phyloP scores from a whole-genome alignment of 129 eudicot species.

The Oenanthe sinensis region DNA sequence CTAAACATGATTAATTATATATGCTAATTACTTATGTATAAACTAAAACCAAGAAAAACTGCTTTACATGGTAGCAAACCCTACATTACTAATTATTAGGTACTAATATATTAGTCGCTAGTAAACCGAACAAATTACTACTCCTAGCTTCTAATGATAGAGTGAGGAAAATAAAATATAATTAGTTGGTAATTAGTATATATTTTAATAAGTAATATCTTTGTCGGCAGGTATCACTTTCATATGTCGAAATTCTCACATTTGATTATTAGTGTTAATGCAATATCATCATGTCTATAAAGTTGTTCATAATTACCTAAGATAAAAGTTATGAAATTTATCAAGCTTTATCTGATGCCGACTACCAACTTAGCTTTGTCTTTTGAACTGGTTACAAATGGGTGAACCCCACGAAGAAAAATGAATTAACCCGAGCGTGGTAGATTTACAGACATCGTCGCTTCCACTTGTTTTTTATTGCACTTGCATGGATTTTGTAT shows the following conservation, averaged over 20 bases:
- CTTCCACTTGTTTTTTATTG: background rate
- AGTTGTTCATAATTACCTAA: background rate
- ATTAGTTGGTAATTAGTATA: background rate
- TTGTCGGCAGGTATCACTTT: too few species aligned
- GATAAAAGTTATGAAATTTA: background rate
- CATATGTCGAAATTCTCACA: background rate
- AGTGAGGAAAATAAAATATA: background rate
- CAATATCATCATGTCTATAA: background rate
- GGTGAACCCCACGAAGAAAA: background rate
- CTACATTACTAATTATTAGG: background rate
- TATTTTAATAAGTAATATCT: background rate
- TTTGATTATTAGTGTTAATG: background rate
- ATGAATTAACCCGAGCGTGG: background rate
- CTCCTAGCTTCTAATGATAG: background rate
- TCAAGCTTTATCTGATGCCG: background rate
- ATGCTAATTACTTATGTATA: background rate
- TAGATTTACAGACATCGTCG: background rate
- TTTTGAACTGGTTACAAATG: background rate
- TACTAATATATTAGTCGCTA: background rate
- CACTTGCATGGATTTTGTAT: background rate
- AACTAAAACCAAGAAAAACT: too few species aligned
- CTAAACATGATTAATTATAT: background rate
- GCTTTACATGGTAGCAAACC: background rate
- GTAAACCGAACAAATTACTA: background rate
- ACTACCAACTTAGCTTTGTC: constrained; percentile 2